phyloP scores from a whole-genome alignment of 148 eudicot species.

The Heliosperma pusillum region DNA sequence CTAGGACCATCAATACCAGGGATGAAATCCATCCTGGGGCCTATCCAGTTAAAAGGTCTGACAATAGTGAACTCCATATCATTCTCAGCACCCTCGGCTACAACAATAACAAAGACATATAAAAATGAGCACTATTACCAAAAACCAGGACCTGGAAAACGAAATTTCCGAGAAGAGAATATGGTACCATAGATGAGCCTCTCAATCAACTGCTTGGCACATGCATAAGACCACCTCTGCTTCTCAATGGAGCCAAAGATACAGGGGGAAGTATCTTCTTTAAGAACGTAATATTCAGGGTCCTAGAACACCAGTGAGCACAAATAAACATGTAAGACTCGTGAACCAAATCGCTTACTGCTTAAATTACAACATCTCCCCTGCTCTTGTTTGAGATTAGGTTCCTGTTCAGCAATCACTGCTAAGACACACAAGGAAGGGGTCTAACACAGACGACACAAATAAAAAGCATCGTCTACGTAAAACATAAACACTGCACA shows the following conservation, averaged over 20 bases:
- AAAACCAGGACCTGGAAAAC: neutral
- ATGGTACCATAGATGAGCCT: slow-evolving; percentile 71
- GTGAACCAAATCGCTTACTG: neutral
- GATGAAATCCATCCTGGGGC: slow-evolving; percentile 99
- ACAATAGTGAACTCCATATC: slow-evolving; percentile 86
- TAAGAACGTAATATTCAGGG: slow-evolving; percentile 73
- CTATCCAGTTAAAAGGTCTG: slow-evolving; percentile 99
- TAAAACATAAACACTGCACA: neutral
- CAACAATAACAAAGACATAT: neutral
- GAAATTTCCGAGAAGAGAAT: neutral
- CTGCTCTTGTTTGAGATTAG: neutral
- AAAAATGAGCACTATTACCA: neutral
- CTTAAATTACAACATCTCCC: neutral
- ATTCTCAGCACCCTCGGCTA: slow-evolving; percentile 99
- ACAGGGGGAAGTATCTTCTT: slow-evolving; percentile 86
- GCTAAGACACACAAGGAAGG: neutral
- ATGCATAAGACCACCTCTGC: slow-evolving; percentile 98
- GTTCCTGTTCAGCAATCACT: neutral
- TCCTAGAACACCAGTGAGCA: slow-evolving; percentile 48
- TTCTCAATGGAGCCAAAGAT: slow-evolving; percentile 90
- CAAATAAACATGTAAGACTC: neutral
- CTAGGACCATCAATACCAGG: slow-evolving; percentile 98
- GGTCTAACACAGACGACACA: neutral
- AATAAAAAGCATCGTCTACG: neutral
- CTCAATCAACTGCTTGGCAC: slow-evolving; percentile 96